Evolutionary conservation across 176 grass and related monocot genomes (phyloP).

Genomic region (Cenchrus fungigraminus): DNA sequence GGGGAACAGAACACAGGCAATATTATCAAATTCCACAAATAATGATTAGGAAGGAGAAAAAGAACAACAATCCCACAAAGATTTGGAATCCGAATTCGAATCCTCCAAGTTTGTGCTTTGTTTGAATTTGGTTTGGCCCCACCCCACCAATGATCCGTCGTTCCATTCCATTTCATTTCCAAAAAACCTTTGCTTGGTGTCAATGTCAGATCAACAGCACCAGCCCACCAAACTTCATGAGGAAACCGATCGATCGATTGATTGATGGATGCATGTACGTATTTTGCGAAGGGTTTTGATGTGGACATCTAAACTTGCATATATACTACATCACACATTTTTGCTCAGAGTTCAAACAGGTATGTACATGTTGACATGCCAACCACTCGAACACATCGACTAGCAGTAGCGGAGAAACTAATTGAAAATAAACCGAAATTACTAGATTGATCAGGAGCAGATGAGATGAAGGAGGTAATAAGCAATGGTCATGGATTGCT

Average conservation of each 20-base stretch:
- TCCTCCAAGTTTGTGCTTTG: neutral
- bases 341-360: neutral
- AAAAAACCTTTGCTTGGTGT: neutral
- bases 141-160: neutral
- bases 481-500: neutral
- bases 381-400: slow-evolving; percentile 16
- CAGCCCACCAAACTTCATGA: slow-evolving; percentile 8
- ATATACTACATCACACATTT: slow-evolving; percentile 32
- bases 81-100: neutral
- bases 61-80: neutral
- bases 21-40: neutral
- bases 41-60: neutral
- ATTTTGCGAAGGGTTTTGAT: slow-evolving; percentile 16
- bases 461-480: neutral
- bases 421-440: neutral
- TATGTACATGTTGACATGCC: slow-evolving; percentile 42
- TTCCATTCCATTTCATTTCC: neutral
- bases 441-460: neutral
- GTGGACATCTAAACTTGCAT: slow-evolving; percentile 42
- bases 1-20: neutral
- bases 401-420: neutral
- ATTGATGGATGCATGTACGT: neutral
- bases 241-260: slow-evolving; percentile 39
- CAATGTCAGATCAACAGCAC: neutral
- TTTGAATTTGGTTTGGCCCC: neutral